These are phyloP conservation scores for Sporobolomyces phaffii DNA, from an alignment of 768 basidiomycete species.

Conservation along the genomic window DNA sequence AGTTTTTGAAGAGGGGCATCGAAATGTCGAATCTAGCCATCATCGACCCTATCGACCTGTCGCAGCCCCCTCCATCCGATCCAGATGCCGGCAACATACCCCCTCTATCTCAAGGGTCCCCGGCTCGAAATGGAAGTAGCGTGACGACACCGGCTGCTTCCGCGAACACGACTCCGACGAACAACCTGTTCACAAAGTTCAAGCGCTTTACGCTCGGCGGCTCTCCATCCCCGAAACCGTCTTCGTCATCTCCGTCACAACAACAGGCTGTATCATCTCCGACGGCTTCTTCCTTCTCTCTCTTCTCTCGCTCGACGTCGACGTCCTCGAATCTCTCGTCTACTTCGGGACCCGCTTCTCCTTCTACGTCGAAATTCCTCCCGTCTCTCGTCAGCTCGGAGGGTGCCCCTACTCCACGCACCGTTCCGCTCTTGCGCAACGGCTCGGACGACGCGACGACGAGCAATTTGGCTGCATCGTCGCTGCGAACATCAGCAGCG, in stretches of 20 bases:
- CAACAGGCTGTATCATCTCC: not conserved
- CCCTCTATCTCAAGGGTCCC: not conserved
- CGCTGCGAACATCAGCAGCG: too few species aligned
- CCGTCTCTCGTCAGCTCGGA: slow-evolving; percentile 15
- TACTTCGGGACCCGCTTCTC: not conserved
- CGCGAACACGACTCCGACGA: not conserved
- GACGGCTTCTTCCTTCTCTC: not conserved
- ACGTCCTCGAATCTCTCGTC: not conserved
- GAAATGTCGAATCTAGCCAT: slow-evolving; percentile 71
- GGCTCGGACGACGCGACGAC: slow-evolving; percentile 14
- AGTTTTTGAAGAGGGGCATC: slow-evolving; percentile 62
- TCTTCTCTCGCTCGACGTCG: not conserved
- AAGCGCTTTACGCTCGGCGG: slow-evolving; percentile 23
- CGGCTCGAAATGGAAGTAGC: too few species aligned
- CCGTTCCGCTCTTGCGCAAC: slow-evolving; percentile 28
- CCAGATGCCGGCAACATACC: not conserved
- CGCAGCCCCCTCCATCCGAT: not conserved
- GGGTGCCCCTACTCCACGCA: slow-evolving; percentile 2
- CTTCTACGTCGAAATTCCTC: slow-evolving; percentile 12
- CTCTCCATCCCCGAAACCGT: not conserved
- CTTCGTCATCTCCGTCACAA: not conserved
- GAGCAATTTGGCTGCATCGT: not conserved
- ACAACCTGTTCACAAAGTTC: slow-evolving; percentile 18
- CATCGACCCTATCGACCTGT: slow-evolving; percentile 67
- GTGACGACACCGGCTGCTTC: not conserved